A percentile compares a stretch with the other conserved stretches of the same genome.
These are phyloP conservation scores for Coniochaeta sp. DNA, from an alignment of 2,329 filamentous ascomycete genomes.

Conservation along the genomic window DNA sequence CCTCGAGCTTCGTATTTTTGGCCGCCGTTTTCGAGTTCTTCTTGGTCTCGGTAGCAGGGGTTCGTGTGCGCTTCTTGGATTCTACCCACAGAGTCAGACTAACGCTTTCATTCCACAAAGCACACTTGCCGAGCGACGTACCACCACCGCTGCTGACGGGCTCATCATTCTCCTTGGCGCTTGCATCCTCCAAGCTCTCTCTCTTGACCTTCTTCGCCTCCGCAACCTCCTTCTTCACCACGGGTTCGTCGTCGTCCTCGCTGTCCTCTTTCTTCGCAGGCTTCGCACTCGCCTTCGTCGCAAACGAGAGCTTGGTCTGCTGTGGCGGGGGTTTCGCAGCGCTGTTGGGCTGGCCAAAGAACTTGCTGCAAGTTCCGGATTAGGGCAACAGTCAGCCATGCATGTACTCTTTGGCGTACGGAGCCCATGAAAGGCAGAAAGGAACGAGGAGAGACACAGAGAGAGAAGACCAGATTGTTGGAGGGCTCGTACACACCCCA, in stretches of 20 bases:
- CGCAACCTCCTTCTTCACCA: not conserved
- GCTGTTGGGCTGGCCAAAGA: conserved; percentile 65
- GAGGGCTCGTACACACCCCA: conserved; percentile 53
- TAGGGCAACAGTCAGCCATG: conserved; percentile 8
- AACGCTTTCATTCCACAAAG: not conserved
- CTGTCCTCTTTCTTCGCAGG: conserved; percentile 6
- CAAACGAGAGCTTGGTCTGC: conserved; percentile 75
- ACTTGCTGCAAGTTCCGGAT: conserved; percentile 54
- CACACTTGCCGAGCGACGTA: conserved; percentile 10
- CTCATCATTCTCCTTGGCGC: not conserved
- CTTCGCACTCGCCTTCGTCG: conserved; percentile 39
- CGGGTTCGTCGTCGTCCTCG: not conserved
- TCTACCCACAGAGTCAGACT: conserved; percentile 19
- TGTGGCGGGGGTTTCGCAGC: conserved; percentile 44
- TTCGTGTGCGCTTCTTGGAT: conserved; percentile 38
- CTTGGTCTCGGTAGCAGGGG: conserved; percentile 9
- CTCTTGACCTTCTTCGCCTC: not conserved
- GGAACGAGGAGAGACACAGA: too few species aligned
- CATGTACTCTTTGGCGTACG: not conserved
- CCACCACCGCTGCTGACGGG: not conserved
- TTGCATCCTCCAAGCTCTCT: conserved; percentile 6
- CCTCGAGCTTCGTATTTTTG: conserved; percentile 27
- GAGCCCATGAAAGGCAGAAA: not conserved
- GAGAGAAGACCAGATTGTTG: not conserved
- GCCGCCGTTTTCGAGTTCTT: conserved; percentile 21